Evolutionary conservation across 345 rosid species (phyloP), one percentile per base, ranked within the genome.

Genomic region (Turritis glabra): DNA sequence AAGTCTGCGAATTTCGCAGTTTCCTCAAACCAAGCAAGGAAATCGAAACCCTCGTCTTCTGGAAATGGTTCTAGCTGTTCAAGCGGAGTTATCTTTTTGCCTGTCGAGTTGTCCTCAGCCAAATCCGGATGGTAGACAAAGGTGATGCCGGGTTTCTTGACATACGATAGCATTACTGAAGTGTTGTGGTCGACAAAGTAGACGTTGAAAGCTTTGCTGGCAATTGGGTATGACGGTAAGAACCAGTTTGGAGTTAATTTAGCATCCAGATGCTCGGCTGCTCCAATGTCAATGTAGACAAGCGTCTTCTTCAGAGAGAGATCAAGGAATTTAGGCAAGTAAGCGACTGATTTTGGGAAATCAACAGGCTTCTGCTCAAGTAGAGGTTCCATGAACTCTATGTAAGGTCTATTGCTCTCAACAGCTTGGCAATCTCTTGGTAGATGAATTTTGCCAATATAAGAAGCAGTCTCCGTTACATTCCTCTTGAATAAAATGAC

Each of bases 121-220:
- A 90, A 86, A 38, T 77, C 95, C 0, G 98, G 98, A 76, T 86
- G 82, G 72, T 93, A 93, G 65, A 93, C 82, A 66, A 93, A 90
- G 65, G 85, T 86, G 23, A 87, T 63, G 23, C 95, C 93, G 0
- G 95, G 90, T 62, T 69, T 82, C 57, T 81, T 85, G 19, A 90
- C 86, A 51, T 82, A 84, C 5, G 91, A 85, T 15, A 84, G 81
- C 78, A 92, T 77, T 11, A 86, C 84, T 3, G 98, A 90, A 33
- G 91, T 80, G 70, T 90, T 90, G 66, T 92, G 93, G 41, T 90
- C 90, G 1, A 92, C 95, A 57, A 92, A 80, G 68, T 89, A 92
- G 19, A 82, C 79, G 51, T 77, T 78, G 71, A 93, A 90, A 15
- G 84, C 82, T 33, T 74, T 85, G 33, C 58, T 77, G 72, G 89